phyloP scores from a whole-genome alignment of 2,329 filamentous ascomycete genomes.

The Boeremia exigua region DNA sequence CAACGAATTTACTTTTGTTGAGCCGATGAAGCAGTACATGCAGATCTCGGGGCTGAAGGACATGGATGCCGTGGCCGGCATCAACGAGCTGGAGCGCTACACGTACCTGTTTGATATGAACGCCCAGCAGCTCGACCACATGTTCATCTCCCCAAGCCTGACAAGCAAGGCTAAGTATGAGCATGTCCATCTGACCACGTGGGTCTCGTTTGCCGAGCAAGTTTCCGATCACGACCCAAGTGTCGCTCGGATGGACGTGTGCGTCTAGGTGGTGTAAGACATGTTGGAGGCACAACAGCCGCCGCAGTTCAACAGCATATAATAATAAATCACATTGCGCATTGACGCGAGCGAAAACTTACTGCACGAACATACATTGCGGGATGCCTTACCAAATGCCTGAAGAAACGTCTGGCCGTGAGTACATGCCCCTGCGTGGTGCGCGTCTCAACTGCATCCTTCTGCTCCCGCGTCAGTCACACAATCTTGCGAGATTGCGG shows the following conservation, averaged over 20 bases:
- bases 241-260: conserved; percentile 68
- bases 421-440: conserved; percentile 7
- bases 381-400: conserved; percentile 1
- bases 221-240: conserved; percentile 74
- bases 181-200: conserved; percentile 75
- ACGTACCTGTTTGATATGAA: conserved; percentile 75
- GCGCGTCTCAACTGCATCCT: conserved; percentile 7
- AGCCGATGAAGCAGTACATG: conserved; percentile 63
- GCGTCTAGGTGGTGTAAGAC: conserved; percentile 40
- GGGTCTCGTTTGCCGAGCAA: conserved; percentile 59
- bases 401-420: not conserved
- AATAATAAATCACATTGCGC: conserved; percentile 1
- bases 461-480: not conserved
- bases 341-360: not conserved
- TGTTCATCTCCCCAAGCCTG: conserved; percentile 67
- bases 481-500: conserved; percentile 13
- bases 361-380: not conserved
- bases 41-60: conserved; percentile 63
- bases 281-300: not conserved
- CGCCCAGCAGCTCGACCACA: conserved; percentile 73
- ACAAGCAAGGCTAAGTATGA: conserved; percentile 59
- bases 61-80: conserved; percentile 64
- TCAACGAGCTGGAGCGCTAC: conserved; percentile 66
- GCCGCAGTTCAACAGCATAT: conserved; percentile 2
- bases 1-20: conserved; percentile 72